Percentiles rank a stretch among this genome's conserved stretches.
phyloP scores from a whole-genome alignment of 768 basidiomycete species.

The Amanita subjunquillea region DNA sequence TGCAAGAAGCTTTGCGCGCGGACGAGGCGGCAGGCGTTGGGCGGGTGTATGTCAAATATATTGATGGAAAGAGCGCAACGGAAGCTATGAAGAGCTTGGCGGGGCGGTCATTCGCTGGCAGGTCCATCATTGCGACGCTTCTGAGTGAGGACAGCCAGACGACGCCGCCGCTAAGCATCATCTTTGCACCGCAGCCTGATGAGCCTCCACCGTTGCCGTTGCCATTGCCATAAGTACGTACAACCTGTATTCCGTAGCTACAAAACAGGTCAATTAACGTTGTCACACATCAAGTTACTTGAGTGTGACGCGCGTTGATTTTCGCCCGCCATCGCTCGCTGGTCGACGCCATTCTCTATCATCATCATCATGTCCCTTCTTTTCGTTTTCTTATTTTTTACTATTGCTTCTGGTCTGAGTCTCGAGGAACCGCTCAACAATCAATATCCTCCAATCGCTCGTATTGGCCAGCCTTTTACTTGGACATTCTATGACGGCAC shows the following conservation, averaged over 20 bases:
- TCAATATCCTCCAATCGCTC: conserved; percentile 76
- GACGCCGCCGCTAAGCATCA: conserved; percentile 70
- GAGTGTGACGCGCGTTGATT: neutral
- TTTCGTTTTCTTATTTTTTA: conserved; percentile 1
- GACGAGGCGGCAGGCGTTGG: conserved; percentile 93
- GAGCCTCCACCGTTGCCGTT: conserved; percentile 68
- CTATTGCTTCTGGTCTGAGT: conserved; percentile 6
- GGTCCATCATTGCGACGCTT: conserved; percentile 81
- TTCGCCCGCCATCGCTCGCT: neutral
- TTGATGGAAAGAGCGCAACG: conserved; percentile 46
- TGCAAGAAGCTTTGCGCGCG: conserved; percentile 55
- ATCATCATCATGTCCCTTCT: conserved; percentile 3
- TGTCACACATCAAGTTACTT: too few species aligned
- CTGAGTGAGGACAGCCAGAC: conserved; percentile 79
- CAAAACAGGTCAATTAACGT: too few species aligned
- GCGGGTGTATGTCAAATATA: conserved; percentile 89
- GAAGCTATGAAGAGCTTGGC: conserved; percentile 80
- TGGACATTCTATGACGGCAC: conserved; percentile 64
- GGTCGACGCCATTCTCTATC: conserved; percentile 3
- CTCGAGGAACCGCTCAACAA: conserved; percentile 52
- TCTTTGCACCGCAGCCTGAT: conserved; percentile 78
- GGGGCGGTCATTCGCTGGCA: conserved; percentile 78
- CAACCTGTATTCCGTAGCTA: too few species aligned
- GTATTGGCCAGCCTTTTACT: conserved; percentile 47
- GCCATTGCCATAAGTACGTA: conserved; percentile 21